Conservation (phyloP, 345 rosid species). For the Reutealis trisperma region DNA sequence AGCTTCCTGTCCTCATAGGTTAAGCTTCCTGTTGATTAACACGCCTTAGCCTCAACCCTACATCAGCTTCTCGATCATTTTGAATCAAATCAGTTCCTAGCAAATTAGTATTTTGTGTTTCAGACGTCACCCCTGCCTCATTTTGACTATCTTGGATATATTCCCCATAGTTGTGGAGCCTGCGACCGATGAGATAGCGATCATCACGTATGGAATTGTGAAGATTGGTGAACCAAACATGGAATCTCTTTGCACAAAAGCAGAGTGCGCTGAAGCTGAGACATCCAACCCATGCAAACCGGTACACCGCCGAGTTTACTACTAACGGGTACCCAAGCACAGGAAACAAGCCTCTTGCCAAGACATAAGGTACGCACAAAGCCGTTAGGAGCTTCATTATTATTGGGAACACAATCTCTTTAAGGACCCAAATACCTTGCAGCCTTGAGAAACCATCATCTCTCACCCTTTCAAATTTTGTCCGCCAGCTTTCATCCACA, state of each 20-base stretch:
- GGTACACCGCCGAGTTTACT: conserved; percentile 91
- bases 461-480: conserved; percentile 89
- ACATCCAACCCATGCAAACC: conserved; percentile 97
- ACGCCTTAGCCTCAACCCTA: conserved; percentile 63
- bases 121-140: conserved; percentile 29
- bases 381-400: conserved; percentile 95
- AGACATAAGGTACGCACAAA: conserved; percentile 86
- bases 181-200: conserved; percentile 88
- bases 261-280: conserved; percentile 68
- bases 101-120: conserved; percentile 21
- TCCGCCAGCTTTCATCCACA: conserved; percentile 89
- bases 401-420: conserved; percentile 86
- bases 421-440: conserved; percentile 89
- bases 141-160: conserved; percentile 35
- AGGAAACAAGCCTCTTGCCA: conserved; percentile 92
- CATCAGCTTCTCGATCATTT: conserved; percentile 47
- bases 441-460: conserved; percentile 94
- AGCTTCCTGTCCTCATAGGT: conserved; percentile 27
- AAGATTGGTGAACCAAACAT: conserved; percentile 95
- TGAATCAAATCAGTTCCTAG: conserved; percentile 36
- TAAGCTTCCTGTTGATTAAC: conserved; percentile 41
- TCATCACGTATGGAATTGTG: conserved; percentile 98
- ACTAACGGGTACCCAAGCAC: conserved; percentile 88
- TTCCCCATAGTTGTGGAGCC: conserved; percentile 91
- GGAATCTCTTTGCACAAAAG: conserved; percentile 87